Base-by-base conservation (phyloP, 2,329 filamentous ascomycete genomes). In the Cercospora janseana region DNA sequence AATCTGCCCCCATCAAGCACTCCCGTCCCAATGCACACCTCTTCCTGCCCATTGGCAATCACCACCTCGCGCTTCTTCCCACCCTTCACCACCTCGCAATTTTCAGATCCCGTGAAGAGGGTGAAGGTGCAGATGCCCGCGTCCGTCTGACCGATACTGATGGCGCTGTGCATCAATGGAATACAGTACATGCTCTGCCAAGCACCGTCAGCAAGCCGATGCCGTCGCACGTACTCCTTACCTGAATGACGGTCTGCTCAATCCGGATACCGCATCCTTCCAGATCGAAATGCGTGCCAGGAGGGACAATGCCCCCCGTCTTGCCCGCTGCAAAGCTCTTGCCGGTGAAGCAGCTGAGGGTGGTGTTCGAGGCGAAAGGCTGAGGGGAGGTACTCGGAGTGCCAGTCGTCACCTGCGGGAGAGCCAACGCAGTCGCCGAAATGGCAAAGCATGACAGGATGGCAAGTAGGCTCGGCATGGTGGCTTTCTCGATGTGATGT, bases 1-100 rank as follows among this genome's bases (percentile, higher is more conserved):
- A 47, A 60, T 16, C 43, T 56, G 16, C 62, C 62, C 15, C 59
- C 60, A 45, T 63, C 60, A 28, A 57, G 28, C 26, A 64, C 60
- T 15, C 58, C 62, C 2, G 56, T 59, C 21, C 47, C 38, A 26
- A 63, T 46, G 32, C 52, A 55, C n/a, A 47, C 57, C 38, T 45
- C 42, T 27, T 46, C 49, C 9, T 55, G 18, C 15, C 52, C 52
- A 28, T 49, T 51, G n/a, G 46, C 51, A 18, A 56, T 58, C 9
- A 50, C 49, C 29, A 54, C 29, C 16, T 42, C 12, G 32, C 53
- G 41, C 15, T 37, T 46, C n/a, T 49, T 49, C 47, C 28, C 43
- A 20, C 13, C 12, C 40, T 32, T 46, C 29, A 47, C 15, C 10
- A 52, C 48, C n/a, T 55, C 54, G 32, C 63, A 65, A 12, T 27